Evolutionary conservation across 805 yeast species (phyloP).

Genomic region (Ogataea zsoltii): DNA sequence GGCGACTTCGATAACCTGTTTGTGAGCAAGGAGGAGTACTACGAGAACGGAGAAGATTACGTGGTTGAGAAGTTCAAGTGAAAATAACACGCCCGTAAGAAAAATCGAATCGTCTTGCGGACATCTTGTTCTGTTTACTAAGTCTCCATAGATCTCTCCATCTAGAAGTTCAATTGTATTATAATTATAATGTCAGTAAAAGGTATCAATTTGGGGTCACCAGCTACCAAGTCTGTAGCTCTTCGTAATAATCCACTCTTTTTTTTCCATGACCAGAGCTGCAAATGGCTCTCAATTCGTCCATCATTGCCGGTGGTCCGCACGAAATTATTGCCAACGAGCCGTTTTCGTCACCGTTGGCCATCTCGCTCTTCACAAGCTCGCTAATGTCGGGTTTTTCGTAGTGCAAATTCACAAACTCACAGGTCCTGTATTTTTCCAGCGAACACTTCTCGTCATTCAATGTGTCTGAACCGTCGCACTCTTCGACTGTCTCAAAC

Average conservation of each 20-base stretch:
- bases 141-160: neutral
- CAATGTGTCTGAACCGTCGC: conserved; percentile 1
- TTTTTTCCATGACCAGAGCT: conserved; percentile 41
- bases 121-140: neutral
- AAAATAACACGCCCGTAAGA: no score
- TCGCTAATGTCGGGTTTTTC: conserved; percentile 41
- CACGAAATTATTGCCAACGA: conserved; percentile 45
- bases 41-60: conserved; percentile 56
- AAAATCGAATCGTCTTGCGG: neutral
- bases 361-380: conserved; percentile 35
- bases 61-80: conserved; percentile 47
- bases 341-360: conserved; percentile 34
- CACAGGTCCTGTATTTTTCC: conserved; percentile 35
- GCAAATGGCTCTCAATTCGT: conserved; percentile 50
- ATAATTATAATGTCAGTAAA: neutral
- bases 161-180: conserved; percentile 2
- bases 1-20: conserved; percentile 59
- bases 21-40: conserved; percentile 63
- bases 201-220: no score
- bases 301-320: conserved; percentile 50
- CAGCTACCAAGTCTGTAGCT: conserved; percentile 69
- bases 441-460: conserved; percentile 17
- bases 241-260: conserved; percentile 71
- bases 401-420: conserved; percentile 38
- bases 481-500: conserved; percentile 8